A percentile compares a stretch with the other conserved stretches of the same genome.
These are phyloP conservation scores for Peronosclerospora sorghi DNA, from an alignment of 352 stramenopile genomes.

Conservation along the genomic window DNA sequence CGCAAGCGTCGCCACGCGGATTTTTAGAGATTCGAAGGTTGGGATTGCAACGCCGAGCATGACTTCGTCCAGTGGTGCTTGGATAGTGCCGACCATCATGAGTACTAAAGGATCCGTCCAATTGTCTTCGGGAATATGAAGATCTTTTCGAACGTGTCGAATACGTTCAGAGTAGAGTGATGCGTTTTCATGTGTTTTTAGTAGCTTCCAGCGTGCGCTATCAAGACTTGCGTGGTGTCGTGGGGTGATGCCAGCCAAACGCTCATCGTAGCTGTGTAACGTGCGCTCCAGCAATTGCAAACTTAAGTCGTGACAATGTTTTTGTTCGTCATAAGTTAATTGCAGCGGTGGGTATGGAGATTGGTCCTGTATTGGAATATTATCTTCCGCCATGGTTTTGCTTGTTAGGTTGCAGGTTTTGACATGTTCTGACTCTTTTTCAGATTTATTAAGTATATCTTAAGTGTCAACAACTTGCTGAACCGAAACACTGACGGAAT, in stretches of 20 bases:
- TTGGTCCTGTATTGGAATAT: conserved; percentile 7
- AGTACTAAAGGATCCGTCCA: conserved; percentile 23
- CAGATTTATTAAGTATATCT: no score
- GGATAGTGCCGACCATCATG: conserved; percentile 33
- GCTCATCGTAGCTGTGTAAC: conserved; percentile 27
- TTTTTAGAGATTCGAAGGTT: conserved; percentile 30
- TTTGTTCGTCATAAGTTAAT: conserved; percentile 19
- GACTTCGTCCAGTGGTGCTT: conserved; percentile 36
- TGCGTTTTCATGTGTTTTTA: conserved; percentile 21
- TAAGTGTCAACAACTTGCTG: no score
- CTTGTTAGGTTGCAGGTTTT: no score
- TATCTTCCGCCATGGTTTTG: neutral
- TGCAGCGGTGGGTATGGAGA: conserved; percentile 23
- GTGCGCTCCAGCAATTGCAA: conserved; percentile 26
- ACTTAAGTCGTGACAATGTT: conserved; percentile 23
- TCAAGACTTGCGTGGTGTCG: conserved; percentile 19
- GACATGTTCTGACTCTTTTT: no score
- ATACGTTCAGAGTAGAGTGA: conserved; percentile 26
- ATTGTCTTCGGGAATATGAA: conserved; percentile 19
- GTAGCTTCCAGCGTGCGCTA: conserved; percentile 25
- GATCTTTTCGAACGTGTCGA: conserved; percentile 13
- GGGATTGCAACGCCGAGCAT: conserved; percentile 41
- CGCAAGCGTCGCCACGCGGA: conserved; percentile 18
- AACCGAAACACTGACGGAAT: no score
- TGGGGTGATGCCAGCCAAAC: conserved; percentile 10